phyloP scores from a whole-genome alignment of 805 yeast species.

The Yarrowia bubula region DNA sequence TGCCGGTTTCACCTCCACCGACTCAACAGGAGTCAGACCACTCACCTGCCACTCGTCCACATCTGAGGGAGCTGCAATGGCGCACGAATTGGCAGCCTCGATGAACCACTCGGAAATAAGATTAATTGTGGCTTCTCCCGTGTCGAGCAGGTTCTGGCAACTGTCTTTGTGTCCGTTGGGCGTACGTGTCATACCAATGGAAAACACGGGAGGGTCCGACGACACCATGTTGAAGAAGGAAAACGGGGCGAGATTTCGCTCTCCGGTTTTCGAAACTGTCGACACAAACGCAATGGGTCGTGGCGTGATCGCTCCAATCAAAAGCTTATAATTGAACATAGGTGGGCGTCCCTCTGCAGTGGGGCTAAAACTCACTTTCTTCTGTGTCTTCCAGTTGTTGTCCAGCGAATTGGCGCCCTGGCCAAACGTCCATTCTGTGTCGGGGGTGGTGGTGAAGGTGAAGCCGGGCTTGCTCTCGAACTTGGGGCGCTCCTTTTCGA shows the following conservation, averaged over 20 bases:
- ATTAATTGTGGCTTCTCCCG: slow-evolving; percentile 55
- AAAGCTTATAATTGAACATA: slow-evolving; percentile 49
- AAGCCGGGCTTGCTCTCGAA: slow-evolving; percentile 31
- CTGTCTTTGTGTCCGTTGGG: slow-evolving; percentile 50
- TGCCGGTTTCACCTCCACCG: slow-evolving; percentile 50
- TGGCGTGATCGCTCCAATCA: slow-evolving; percentile 55
- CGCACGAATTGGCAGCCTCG: slow-evolving; percentile 59
- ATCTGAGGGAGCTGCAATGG: slow-evolving; percentile 48
- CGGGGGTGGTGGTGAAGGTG: slow-evolving; percentile 34
- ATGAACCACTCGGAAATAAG: slow-evolving; percentile 61
- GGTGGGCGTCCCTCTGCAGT: slow-evolving; percentile 43
- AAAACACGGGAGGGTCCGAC: slow-evolving; percentile 59
- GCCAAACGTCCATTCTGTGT: slow-evolving; percentile 48
- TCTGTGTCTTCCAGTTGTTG: slow-evolving; percentile 46
- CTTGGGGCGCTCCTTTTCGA: slow-evolving; percentile 33
- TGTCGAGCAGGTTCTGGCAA: slow-evolving; percentile 48
- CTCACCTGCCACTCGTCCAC: slow-evolving; percentile 56
- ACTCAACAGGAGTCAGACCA: slow-evolving; percentile 51
- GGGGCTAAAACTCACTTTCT: slow-evolving; percentile 53
- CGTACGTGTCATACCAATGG: slow-evolving; percentile 49
- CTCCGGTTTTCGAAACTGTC: slow-evolving; percentile 46
- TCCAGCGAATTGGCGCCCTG: slow-evolving; percentile 44
- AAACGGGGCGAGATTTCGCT: slow-evolving; percentile 57
- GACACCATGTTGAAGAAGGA: slow-evolving; percentile 51
- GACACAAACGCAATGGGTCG: slow-evolving; percentile 62